These are phyloP conservation scores for Gliomastix tumulicola DNA, from an alignment of 2,329 filamentous ascomycete species.

Conservation along the genomic window DNA sequence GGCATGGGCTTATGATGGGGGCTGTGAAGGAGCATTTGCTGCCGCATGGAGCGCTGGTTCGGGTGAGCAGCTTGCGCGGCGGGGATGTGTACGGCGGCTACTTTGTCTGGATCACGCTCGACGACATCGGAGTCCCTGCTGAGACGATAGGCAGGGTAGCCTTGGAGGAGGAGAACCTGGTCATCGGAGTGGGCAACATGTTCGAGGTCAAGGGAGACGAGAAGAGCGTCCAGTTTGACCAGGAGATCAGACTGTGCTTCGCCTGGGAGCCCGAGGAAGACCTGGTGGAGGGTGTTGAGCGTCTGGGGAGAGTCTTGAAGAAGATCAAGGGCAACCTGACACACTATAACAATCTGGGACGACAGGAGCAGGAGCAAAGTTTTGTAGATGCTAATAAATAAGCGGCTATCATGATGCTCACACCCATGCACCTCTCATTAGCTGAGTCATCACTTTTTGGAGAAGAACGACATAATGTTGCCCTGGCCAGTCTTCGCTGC, in stretches of 20 bases:
- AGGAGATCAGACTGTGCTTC: slow-evolving; percentile 61
- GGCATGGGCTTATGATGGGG: slow-evolving; percentile 44
- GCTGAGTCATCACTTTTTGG: slow-evolving; percentile 71
- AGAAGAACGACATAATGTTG: slow-evolving; percentile 89
- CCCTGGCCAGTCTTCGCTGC: slow-evolving; percentile 59
- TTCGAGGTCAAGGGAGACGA: slow-evolving; percentile 62
- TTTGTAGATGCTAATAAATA: slow-evolving; percentile 16
- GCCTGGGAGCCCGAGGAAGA: slow-evolving; percentile 63
- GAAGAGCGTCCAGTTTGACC: slow-evolving; percentile 44
- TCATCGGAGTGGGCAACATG: slow-evolving; percentile 60
- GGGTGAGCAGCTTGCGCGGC: slow-evolving; percentile 27
- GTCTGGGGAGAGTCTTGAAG: slow-evolving; percentile 44
- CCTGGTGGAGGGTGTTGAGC: slow-evolving; percentile 59
- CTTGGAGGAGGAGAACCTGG: slow-evolving; percentile 55
- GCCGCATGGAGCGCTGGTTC: slow-evolving; percentile 50
- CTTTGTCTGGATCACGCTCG: slow-evolving; percentile 73
- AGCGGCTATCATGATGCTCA: background rate
- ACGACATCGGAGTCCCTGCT: slow-evolving; percentile 45
- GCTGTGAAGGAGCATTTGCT: slow-evolving; percentile 54
- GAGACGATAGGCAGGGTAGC: slow-evolving; percentile 51
- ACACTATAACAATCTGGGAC: slow-evolving; percentile 13
- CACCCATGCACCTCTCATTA: no score
- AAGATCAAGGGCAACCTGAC: slow-evolving; percentile 19
- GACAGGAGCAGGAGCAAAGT: slow-evolving; percentile 7
- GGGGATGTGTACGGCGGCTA: slow-evolving; percentile 65